Base-by-base conservation (phyloP, 2,329 filamentous ascomycete genomes). In the Colletotrichum sp. region DNA sequence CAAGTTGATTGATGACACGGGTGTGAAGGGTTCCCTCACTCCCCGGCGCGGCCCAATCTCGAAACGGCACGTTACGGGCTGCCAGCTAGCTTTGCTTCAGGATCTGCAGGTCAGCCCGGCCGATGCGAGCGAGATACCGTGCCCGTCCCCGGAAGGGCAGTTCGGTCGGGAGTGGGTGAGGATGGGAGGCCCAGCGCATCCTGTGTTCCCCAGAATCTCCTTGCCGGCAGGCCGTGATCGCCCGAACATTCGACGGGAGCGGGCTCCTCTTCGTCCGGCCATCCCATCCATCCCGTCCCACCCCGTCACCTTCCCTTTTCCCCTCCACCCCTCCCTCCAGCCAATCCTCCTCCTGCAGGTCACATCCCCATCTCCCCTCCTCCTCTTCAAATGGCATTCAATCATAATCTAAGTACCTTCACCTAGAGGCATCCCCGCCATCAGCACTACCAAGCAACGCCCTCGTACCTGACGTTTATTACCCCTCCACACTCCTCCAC, bases 211-310 rank as follows among this genome's bases (percentile, higher is more conserved):
- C 72, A 66, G 36, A 72, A 43, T 48, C 32, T 22, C 55, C 22
- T 48, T 34, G 73, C 73, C 70, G 64, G 39, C 28, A 62, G 34
- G 62, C 64, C 64, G 73, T 75, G 73, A 75, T 73, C 64, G 62
- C 64, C 62, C 43, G 70, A 73, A 39, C 25, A 61, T 28, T 52
- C 22, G 39, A 34, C 69, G 73, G 62, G 56, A 56, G 64, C 73
- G 70, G 73, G 36, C 64, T 64, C 58, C 16, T 52, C 28, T 62
- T 52, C 56, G 58, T 36, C 32, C 62, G 61, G 72, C 64, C 48
- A 28, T 52, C 56, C 69, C 61, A 52, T 61, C 15, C 36, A 43
- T 18, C 36, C 36, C 36, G 36, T 32, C 32, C 27, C n/a, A 61
- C 27, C 39, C 43, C 43, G 43, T 52, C n/a, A 52, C 43, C 43